Evolutionary conservation across 106 monocot genomes (phyloP).

Genomic region (Iris macrosiphon): DNA sequence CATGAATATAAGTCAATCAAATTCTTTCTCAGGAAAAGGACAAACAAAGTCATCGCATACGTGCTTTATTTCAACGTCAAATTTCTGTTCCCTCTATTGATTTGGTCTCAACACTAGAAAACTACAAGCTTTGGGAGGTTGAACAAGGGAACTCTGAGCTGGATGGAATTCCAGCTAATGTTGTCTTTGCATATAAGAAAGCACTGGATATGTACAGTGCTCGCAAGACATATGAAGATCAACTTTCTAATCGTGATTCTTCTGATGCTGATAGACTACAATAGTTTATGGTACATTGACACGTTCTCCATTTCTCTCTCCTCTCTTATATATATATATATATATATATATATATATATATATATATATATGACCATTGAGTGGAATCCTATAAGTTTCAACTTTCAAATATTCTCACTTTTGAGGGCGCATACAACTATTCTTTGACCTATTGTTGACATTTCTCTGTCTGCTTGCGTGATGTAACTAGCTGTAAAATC

Average conservation of each 20-base stretch:
- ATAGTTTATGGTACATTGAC: constrained; percentile 50
- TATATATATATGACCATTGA: no score
- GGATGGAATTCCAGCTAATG: constrained; percentile 58
- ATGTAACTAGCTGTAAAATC: no score
- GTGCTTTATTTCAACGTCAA: constrained; percentile 84
- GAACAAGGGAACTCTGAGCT: constrained; percentile 60
- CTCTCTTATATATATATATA: no score
- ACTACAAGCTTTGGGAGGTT: constrained; percentile 85
- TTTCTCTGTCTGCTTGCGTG: no score
- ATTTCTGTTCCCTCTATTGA: constrained; percentile 74
- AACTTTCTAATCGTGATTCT: constrained; percentile 29
- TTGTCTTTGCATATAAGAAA: constrained; percentile 67
- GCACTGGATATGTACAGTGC: constrained; percentile 65
- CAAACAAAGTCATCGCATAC: constrained; percentile 69
- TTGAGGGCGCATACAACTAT: no score
- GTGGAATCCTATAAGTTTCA: no score
- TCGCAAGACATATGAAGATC: constrained; percentile 63
- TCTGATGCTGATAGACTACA: constrained; percentile 62
- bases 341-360: no score
- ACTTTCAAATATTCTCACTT: no score
- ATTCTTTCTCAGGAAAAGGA: constrained; percentile 53
- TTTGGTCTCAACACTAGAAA: constrained; percentile 40
- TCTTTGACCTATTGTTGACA: no score
- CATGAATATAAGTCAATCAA: no score
- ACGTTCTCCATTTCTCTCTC: neutral